Base-by-base conservation (phyloP, 202 grass and related monocot genomes). In the Bolboschoenoplectus hybrid region DNA sequence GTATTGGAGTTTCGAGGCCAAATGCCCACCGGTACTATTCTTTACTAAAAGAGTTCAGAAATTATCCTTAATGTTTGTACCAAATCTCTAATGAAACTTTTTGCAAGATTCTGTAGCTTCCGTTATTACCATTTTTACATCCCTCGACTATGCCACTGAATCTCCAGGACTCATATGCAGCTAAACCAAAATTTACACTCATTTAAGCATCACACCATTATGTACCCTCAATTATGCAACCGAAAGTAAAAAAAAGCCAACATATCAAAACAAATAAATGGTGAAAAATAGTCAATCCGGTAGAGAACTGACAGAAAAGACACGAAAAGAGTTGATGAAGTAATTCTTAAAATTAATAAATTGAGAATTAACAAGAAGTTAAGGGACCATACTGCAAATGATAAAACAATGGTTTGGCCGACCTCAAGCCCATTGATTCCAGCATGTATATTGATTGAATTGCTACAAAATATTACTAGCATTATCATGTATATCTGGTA, bases 381-480 rank as follows among this genome's bases (percentile, higher is more conserved):
- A 26, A 26, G 26, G 26, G 0, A 26, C 26, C 26, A 26, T 26
- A 71, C 43, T 19, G 58, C 58, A 62, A 62, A 19, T 62, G 58
- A 62, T 62, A 62, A 20, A 76, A 99, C 92, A 80, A 99, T 85
- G 52, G 97, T 94, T 85, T 99, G 97, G 53, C 93, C 97, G 60
- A 91, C 89, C 92, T 99, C 97, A 63, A 99, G 91, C 20, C 97
- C 97, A 89, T 99, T 99, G 85, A 99, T 66, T 35, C 97, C 97
- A 57, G 97, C 97, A 79, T 99, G 97, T 88, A 99, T 99, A 62
- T 99, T 99, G 81, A 99, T 99, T 26, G 97, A 94, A 87, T 99
- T 99, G 88, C 92, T 96, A 74, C 97, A 99, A 65, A 99, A 99
- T 10, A 99, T 90, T 72, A 91, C 97, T 89, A 96, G 67, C 87